phyloP scores from a whole-genome alignment of 1,284 basidiomycete species.

The Xanthoconium separans region DNA sequence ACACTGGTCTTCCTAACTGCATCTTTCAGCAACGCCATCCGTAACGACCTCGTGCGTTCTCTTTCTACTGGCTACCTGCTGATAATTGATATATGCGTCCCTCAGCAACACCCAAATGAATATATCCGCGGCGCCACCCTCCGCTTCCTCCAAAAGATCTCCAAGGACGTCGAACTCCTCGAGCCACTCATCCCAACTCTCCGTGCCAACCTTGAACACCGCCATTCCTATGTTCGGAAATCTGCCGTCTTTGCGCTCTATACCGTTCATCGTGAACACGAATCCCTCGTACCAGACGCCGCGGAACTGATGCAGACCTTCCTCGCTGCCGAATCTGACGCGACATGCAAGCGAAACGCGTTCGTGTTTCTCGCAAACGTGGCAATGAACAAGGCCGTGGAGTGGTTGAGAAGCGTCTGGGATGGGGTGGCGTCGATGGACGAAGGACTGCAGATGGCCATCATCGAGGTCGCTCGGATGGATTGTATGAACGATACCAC shows the following conservation, averaged over 20 bases:
- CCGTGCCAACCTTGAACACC: conserved; percentile 93
- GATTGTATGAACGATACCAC: conserved; percentile 87
- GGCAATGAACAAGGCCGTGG: conserved; percentile 87
- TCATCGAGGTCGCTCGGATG: conserved; percentile 92
- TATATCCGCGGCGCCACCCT: conserved; percentile 98
- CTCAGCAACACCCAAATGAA: conserved; percentile 97
- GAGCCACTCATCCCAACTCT: conserved; percentile 96
- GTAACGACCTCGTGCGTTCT: conserved; percentile 85
- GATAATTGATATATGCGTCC: background rate
- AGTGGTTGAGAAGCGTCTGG: conserved; percentile 85
- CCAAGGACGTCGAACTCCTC: conserved; percentile 91
- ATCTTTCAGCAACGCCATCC: conserved; percentile 82
- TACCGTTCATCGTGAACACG: conserved; percentile 92
- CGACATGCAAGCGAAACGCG: conserved; percentile 96
- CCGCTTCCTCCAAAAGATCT: conserved; percentile 94
- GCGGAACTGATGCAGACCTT: conserved; percentile 97
- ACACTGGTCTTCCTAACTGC: conserved; percentile 8
- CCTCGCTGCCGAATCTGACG: conserved; percentile 95
- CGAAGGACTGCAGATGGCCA: conserved; percentile 93
- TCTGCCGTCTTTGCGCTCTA: conserved; percentile 97
- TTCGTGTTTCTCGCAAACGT: conserved; percentile 93
- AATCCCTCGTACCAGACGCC: conserved; percentile 94
- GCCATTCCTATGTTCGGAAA: conserved; percentile 98
- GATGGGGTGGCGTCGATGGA: conserved; percentile 87
- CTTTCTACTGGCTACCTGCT: background rate